Evolutionary conservation across 805 yeast genomes (phyloP), one percentile per base, ranked within the genome.

Genomic region (Schwanniomyces vanrijiae): DNA sequence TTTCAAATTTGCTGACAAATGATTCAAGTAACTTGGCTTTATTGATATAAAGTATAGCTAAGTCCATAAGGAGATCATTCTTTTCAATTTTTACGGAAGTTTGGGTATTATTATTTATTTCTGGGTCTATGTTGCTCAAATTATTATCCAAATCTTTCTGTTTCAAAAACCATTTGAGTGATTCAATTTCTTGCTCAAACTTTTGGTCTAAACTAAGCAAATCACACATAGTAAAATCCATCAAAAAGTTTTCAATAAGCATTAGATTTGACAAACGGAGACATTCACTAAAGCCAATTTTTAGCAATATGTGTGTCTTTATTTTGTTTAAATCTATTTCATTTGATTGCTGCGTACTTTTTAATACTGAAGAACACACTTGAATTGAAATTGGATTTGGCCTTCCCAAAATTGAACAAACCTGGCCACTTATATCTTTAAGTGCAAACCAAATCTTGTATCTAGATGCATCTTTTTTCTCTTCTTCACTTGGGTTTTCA

Each of bases 321-420:
- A 55, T 55, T 26, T 54, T 52, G 25, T 51, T 53, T 3, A 59
- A 37, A 28, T 59, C 56, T 5, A 47, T 50, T 41, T 59, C 46
- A 21, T 51, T 45, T 13, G 56, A 43, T 11, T 57, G 51, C 21
- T 53, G 43, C 6, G 59, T 46, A 24, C 63, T 51, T 45, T 60
- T 59, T 40, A 65, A 51, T 5, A 69, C 61, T 3, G 55, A 50
- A 16, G 62, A 60, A 47, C 64, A 64, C 10, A 70, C 69, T 51
- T 69, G 75, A 26, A 71, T 59, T 1, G 80, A 73, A 8, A 79
- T 78, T 1, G 83, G 83, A 50, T 77, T 78, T 3, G 83, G 83
- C 51, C 83, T 64, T 7, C 83, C 82, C 21, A 78, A 61, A 13
- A 77, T 73, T 0, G 81, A 75, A 54, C 82, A 77, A 16, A 76